Evolutionary conservation across 805 yeast species (phyloP).

Genomic region (Kodamaea nitidulidarum): DNA sequence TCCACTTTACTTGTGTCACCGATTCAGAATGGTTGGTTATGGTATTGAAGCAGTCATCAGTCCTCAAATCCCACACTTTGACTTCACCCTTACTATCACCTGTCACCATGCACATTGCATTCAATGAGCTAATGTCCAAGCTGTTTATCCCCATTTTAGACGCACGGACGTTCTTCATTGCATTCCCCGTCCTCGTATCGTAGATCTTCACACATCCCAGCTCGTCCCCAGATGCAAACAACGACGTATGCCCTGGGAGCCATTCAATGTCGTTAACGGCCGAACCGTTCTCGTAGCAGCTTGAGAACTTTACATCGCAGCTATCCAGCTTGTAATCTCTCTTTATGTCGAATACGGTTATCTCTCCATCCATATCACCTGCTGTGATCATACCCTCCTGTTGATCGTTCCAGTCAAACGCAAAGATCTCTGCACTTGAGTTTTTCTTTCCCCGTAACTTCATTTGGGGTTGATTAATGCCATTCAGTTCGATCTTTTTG

Average conservation of each 20-base stretch:
- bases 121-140: slow-evolving; percentile 55
- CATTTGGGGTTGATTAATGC: slow-evolving; percentile 46
- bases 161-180: not conserved
- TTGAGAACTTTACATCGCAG: slow-evolving; percentile 1
- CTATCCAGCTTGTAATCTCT: slow-evolving; percentile 23
- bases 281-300: slow-evolving; percentile 20
- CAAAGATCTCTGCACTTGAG: slow-evolving; percentile 55
- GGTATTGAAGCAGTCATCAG: slow-evolving; percentile 5
- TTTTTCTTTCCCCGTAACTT: slow-evolving; percentile 30
- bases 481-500: slow-evolving; percentile 20
- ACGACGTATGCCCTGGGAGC: slow-evolving; percentile 56
- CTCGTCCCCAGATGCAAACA: slow-evolving; percentile 69
- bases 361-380: slow-evolving; percentile 60
- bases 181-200: slow-evolving; percentile 45
- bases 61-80: slow-evolving; percentile 64
- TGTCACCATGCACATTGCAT: slow-evolving; percentile 56
- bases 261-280: slow-evolving; percentile 75
- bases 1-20: slow-evolving; percentile 72
- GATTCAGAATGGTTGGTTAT: slow-evolving; percentile 40
- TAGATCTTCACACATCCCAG: slow-evolving; percentile 45
- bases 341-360: slow-evolving; percentile 66
- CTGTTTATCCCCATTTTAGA: slow-evolving; percentile 47
- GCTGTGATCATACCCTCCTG: slow-evolving; percentile 57
- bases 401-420: slow-evolving; percentile 69
- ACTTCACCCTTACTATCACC: slow-evolving; percentile 61